Conservation (phyloP, 106 monocot species). For the Vanilla planifolia region DNA sequence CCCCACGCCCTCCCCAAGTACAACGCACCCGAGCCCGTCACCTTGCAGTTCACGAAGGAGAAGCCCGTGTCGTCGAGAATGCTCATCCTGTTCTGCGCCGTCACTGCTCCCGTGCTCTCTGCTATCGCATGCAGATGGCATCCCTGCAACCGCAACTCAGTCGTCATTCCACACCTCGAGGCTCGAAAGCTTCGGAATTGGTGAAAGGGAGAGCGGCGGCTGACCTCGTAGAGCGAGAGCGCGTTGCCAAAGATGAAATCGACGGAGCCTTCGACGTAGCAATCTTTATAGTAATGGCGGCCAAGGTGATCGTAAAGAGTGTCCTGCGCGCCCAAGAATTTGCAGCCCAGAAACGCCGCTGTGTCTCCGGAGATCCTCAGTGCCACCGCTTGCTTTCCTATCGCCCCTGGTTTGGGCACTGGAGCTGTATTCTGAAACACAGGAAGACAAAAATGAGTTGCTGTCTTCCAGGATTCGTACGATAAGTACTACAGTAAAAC, state of each 20-base stretch:
- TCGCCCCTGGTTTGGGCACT: constrained; percentile 58
- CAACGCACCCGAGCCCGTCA: constrained; percentile 82
- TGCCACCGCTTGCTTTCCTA: constrained; percentile 84
- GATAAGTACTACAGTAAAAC: constrained; percentile 11
- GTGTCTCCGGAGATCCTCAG: constrained; percentile 86
- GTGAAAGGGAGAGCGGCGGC: background rate
- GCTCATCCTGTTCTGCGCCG: constrained; percentile 88
- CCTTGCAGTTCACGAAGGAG: constrained; percentile 89
- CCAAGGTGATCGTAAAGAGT: constrained; percentile 87
- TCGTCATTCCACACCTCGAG: no score
- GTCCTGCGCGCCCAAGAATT: constrained; percentile 85
- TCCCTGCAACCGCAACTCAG: constrained; percentile 22
- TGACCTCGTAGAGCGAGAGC: constrained; percentile 82
- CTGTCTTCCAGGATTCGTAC: background rate
- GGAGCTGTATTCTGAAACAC: constrained; percentile 67
- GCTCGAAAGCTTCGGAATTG: no score
- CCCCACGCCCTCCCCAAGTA: constrained; percentile 94
- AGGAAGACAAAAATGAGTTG: background rate
- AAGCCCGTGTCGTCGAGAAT: constrained; percentile 87
- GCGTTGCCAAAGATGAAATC: constrained; percentile 99
- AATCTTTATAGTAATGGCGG: constrained; percentile 95
- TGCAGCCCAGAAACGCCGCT: constrained; percentile 77
- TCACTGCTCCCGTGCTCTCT: constrained; percentile 62
- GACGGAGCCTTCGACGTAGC: constrained; percentile 93
- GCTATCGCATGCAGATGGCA: constrained; percentile 93